Percentiles rank a stretch among this genome's conserved stretches.
These are phyloP conservation scores for Saprolegnia diclina DNA, from an alignment of 352 stramenopile genomes.

Conservation along the genomic window DNA sequence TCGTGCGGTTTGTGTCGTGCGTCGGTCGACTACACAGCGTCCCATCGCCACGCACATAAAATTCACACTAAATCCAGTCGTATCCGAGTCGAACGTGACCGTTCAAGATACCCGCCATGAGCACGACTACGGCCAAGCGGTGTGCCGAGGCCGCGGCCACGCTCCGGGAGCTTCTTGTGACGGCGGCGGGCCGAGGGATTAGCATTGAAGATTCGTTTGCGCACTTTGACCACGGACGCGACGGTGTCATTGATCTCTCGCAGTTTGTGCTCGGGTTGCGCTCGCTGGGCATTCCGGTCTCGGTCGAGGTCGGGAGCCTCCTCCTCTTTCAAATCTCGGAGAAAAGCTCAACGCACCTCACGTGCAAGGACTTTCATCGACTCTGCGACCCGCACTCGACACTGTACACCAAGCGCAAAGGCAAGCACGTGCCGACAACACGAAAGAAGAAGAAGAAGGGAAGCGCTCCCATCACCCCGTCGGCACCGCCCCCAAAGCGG, in stretches of 20 bases:
- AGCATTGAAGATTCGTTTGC: constrained; percentile 24
- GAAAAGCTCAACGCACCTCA: constrained; percentile 18
- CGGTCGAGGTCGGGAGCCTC: constrained; percentile 20
- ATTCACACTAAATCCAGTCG: neutral
- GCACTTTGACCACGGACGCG: constrained; percentile 10
- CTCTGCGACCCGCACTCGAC: neutral
- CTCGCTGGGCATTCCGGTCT: constrained; percentile 15
- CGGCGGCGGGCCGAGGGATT: constrained; percentile 16
- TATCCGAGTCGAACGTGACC: neutral
- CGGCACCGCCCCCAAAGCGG: neutral
- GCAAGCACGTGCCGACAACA: neutral
- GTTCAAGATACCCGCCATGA: neutral
- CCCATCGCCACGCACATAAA: no score
- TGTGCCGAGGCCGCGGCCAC: constrained; percentile 20
- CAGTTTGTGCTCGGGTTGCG: constrained; percentile 25
- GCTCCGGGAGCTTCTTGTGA: constrained; percentile 21
- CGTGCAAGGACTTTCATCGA: constrained; percentile 19
- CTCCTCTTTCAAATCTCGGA: constrained; percentile 19
- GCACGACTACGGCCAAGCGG: neutral
- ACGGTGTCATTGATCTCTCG: constrained; percentile 20
- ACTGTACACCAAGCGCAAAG: constrained; percentile 9
- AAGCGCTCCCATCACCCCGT: neutral
- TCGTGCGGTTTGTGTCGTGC: no score
- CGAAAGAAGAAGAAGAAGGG: neutral
- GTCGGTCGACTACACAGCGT: no score